phyloP scores from a whole-genome alignment of 805 yeast genomes.

The Ogataea sp. region DNA sequence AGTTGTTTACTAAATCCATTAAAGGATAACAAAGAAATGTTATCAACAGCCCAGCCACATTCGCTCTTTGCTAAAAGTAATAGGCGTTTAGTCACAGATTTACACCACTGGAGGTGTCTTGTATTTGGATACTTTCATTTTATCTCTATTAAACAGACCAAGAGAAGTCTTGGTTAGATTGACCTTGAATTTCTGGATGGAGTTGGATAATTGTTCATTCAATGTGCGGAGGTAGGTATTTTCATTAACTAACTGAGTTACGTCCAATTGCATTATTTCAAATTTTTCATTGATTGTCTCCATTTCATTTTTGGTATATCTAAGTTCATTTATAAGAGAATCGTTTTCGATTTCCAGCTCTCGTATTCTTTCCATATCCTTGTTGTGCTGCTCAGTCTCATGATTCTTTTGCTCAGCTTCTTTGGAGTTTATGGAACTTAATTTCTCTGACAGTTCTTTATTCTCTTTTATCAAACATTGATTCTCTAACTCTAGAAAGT shows the following conservation, averaged over 20 bases:
- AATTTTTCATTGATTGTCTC: background rate
- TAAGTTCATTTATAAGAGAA: background rate
- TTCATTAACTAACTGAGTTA: too few relatives aligned
- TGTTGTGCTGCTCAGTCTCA: slow-evolving; percentile 9
- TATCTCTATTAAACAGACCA: background rate
- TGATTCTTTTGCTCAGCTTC: background rate
- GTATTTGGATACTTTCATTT: background rate
- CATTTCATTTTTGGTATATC: background rate
- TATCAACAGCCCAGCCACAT: too few relatives aligned
- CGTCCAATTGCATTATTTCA: background rate
- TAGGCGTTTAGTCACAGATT: too few relatives aligned
- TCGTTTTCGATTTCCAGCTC: background rate
- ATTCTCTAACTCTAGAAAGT: slow-evolving; percentile 35
- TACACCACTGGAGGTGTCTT: background rate
- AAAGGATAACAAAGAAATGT: too few relatives aligned
- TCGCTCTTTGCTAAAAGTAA: too few relatives aligned
- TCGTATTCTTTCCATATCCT: background rate
- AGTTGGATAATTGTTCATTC: background rate
- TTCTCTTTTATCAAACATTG: slow-evolving; percentile 21
- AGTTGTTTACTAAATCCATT: too few relatives aligned
- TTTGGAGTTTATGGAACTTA: slow-evolving; percentile 6
- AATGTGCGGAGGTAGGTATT: too few relatives aligned
- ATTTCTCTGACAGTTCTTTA: slow-evolving; percentile 11
- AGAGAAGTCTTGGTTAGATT: background rate
- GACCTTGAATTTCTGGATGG: background rate